Base-by-base conservation (phyloP, 139 green algal genomes). In the Astrephomene gubernaculifera region DNA sequence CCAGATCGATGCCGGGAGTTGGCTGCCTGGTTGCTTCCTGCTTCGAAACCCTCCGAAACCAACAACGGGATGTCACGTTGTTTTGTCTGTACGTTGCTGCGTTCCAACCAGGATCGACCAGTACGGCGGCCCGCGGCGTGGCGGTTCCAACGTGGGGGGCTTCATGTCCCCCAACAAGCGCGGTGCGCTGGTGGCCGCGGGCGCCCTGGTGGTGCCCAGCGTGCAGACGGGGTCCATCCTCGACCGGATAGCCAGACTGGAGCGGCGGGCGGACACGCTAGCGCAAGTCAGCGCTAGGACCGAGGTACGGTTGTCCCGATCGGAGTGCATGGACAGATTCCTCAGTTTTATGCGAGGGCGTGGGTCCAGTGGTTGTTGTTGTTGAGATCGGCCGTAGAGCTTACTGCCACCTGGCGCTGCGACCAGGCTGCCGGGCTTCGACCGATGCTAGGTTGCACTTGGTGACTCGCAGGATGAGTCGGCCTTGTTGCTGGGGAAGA, bases 231-330 rank as follows among this genome's bases (percentile, higher is more conserved):
- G 86, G 60, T 83, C 45, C 0, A 21, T 81, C 7, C 41, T 85
- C 2, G 81, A 85, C 70, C 71, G 72, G 19, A 29, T 89, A 44
- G 49, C 87, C 67, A 70, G 89, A 29, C 60, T 93, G 49, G 68
- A 90, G 71, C 82, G 89, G 76, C 64, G 86, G 21, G 43, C 80
- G 41, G 86, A 90, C 41, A 57, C 76, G n/a, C 27, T 89, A 39
- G 74, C 53, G n/a, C 63, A 83, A 49, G 44, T 57, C 31, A 33
- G 31, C 60, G 36, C 36, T 10, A 84, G 72, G 35, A 25, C 61
- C 25, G 83, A 88, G 83, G 83, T 80, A 65, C 49, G 49, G 17
- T 17, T 25, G 49, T 57, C 49, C n/a, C n/a, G n/a, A n/a, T n/a
- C n/a, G n/a, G n/a, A n/a, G n/a, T n/a, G n/a, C n/a, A n/a, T n/a